Conservation (phyloP, 306 rosid species). For the Lotus japonicus region DNA sequence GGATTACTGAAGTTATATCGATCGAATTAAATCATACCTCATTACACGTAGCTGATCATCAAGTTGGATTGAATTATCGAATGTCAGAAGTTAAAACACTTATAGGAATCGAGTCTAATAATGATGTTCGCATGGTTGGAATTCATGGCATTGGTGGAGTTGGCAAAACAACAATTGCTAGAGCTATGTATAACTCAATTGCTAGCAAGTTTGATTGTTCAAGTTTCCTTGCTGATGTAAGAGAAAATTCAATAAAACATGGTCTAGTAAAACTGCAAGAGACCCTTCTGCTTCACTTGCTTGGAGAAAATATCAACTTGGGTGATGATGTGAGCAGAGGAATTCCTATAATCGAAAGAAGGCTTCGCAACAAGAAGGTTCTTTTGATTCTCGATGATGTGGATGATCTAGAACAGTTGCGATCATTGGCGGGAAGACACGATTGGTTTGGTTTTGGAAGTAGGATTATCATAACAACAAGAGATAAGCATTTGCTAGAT, state of each 20-base stretch:
- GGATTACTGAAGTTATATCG: constrained; percentile 15
- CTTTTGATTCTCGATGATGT: constrained; percentile 24
- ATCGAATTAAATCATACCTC: neutral
- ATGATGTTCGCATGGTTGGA: constrained; percentile 13
- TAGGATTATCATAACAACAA: constrained; percentile 25
- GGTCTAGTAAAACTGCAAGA: constrained; percentile 17
- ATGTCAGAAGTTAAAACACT: neutral
- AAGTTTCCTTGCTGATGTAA: constrained; percentile 19
- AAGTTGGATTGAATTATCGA: constrained; percentile 16
- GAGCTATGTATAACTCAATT: constrained; percentile 23
- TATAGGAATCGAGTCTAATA: neutral
- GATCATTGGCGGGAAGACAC: neutral
- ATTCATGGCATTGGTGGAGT: constrained; percentile 26
- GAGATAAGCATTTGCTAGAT: constrained; percentile 12
- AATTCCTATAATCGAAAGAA: constrained; percentile 9
- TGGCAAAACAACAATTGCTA: constrained; percentile 25
- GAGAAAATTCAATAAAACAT: constrained; percentile 21
- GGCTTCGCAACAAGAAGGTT: constrained; percentile 12
- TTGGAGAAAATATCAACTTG: constrained; percentile 14
- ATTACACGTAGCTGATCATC: constrained; percentile 24
- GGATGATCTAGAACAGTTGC: neutral
- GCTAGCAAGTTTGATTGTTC: constrained; percentile 6
- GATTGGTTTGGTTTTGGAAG: constrained; percentile 29
- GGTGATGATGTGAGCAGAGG: constrained; percentile 20
- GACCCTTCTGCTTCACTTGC: constrained; percentile 6